Conservation (phyloP, 225 moss, liverwort and hornwort species). For the Polytrichum commune region DNA sequence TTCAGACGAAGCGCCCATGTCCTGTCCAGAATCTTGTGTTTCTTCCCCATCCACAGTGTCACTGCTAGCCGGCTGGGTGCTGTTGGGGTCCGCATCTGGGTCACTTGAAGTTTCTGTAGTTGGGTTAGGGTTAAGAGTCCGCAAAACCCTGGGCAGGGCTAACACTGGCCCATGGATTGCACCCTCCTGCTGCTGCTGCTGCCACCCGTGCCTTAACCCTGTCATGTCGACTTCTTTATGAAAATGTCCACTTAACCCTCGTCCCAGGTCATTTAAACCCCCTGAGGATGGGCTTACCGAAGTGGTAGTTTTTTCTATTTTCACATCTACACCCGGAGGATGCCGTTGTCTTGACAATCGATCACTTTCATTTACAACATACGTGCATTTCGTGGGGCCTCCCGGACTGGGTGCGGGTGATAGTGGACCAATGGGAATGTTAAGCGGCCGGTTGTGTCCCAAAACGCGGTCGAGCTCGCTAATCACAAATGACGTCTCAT, state of each 20-base stretch:
- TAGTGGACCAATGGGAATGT: slow-evolving; percentile 26
- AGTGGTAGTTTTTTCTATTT: slow-evolving; percentile 5
- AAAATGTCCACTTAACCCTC: slow-evolving; percentile 13
- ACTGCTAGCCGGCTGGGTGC: slow-evolving; percentile 23
- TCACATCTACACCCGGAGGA: slow-evolving; percentile 12
- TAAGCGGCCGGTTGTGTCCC: slow-evolving; percentile 29
- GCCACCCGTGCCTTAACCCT: slow-evolving; percentile 9
- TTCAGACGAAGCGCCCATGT: slow-evolving; percentile 27
- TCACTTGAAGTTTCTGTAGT: slow-evolving; percentile 24
- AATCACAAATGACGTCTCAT: slow-evolving; percentile 48
- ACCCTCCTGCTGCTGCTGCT: slow-evolving; percentile 8
- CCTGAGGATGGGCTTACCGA: slow-evolving; percentile 5
- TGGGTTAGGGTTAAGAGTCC: slow-evolving; percentile 13
- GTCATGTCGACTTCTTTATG: slow-evolving; percentile 12
- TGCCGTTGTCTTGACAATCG: slow-evolving; percentile 16
- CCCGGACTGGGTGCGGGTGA: slow-evolving; percentile 20
- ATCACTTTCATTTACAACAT: slow-evolving; percentile 17
- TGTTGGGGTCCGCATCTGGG: slow-evolving; percentile 27
- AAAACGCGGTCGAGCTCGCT: slow-evolving; percentile 49
- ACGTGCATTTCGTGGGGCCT: slow-evolving; percentile 22
- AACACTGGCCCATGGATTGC: slow-evolving; percentile 13
- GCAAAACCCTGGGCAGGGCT: slow-evolving; percentile 25
- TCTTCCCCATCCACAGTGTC: slow-evolving; percentile 27
- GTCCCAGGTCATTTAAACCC: slow-evolving; percentile 3
- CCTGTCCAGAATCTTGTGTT: slow-evolving; percentile 26